Evolutionary conservation across 2,329 filamentous ascomycete species (phyloP), one percentile per base, ranked within the genome.

Genomic region (Fusarium floridanum): DNA sequence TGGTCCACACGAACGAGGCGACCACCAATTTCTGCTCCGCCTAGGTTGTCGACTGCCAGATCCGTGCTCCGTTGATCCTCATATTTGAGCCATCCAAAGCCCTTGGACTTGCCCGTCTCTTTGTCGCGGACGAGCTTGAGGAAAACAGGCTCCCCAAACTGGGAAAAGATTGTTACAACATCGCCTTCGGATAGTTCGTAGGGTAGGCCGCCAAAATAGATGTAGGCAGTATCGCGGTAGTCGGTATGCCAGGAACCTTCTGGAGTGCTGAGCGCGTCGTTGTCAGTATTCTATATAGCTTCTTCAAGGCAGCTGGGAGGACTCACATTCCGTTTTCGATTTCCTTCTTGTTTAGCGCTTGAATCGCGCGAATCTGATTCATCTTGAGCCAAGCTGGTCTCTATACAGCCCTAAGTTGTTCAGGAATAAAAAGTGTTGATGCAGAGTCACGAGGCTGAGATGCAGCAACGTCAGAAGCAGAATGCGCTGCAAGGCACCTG

Each of bases 21-120:
- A 3, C 95, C 95, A 81, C 94, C 87, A 20, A 99, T 91, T 34
- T 91, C 93, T 10, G 95, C 93, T 36, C 97, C 97, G 43, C 95
- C 94, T 6, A 99, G 86, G 82, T 99, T 99, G 84, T 99, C 97
- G 11, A 99, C 97, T 0, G 97, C 97, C 48, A 99, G 86, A 83
- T 98, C 96, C 72, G 94, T 97, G 84, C 95, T 98, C 77, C 96
- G 90, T 86, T 99, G 97, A 83, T 99, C 96, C 82, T 99, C 97
- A 84, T 98, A 99, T 82, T 99, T 99, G 68, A 99, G 88, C 88
- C 97, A 99, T 4, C 93, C 95, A 81, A 98, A 99, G 1, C 97
- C 97, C 76, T 93, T 93, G 71, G 94, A 97, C 84, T 98, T 98
- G 71, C 97, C 97, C 0, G 95, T 97, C 82, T 98, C 97, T 81